Conservation (phyloP, 164 flowering plant genomes). For the Platanus orientalis region DNA sequence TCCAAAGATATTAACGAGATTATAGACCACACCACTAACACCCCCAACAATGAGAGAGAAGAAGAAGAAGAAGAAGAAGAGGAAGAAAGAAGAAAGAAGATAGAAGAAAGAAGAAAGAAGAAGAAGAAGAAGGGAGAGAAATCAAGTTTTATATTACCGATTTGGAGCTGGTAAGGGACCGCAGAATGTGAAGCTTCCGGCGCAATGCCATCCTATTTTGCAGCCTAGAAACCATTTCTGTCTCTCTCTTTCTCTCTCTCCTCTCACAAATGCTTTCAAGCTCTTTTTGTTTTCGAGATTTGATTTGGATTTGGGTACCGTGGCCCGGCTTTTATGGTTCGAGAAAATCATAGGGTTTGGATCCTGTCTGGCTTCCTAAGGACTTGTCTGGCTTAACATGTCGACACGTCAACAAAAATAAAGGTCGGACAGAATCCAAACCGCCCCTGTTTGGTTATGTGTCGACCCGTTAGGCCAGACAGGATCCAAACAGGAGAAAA, state of each 20-base stretch:
- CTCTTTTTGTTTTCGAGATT: too few species aligned
- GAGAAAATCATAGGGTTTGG: not conserved
- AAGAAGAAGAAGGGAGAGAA: too few species aligned
- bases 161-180: constrained; percentile 34
- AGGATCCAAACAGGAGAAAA: too few species aligned
- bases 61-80: not conserved
- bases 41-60: not conserved
- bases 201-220: constrained; percentile 27
- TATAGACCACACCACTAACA: too few species aligned
- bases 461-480: too few species aligned
- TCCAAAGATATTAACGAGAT: too few species aligned
- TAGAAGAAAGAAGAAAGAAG: not conserved
- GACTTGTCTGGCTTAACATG: too few species aligned
- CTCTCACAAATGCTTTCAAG: too few species aligned
- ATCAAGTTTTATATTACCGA: constrained; percentile 26
- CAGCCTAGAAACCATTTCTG: constrained; percentile 17
- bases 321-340: not conserved
- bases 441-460: too few species aligned
- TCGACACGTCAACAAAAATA: too few species aligned
- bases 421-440: too few species aligned
- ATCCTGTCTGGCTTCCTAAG: not conserved
- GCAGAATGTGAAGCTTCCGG: constrained; percentile 30
- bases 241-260: constrained; percentile 14
- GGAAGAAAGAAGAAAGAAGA: too few species aligned
- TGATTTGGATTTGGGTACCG: not conserved